Base-by-base conservation (phyloP, 2,329 filamentous ascomycete species). In the Diaporthe longicolla region DNA sequence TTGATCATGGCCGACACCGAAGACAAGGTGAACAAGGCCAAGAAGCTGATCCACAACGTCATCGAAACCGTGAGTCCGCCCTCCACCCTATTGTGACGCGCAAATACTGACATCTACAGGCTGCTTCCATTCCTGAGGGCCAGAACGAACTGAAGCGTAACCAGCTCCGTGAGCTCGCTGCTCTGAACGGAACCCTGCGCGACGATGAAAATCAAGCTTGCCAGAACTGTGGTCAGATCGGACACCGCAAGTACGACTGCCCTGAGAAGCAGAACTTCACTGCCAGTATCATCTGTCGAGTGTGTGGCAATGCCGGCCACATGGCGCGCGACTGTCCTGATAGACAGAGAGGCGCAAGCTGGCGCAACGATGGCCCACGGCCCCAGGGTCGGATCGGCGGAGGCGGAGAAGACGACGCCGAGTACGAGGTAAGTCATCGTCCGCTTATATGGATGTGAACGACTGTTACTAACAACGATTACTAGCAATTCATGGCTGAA, bases 1-100 rank as follows among this genome's bases (percentile, higher is more conserved):
- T 88, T 99, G 83, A 98, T 99, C 87, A 99, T 99, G 97, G 97
- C 97, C 81, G 97, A 99, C 82, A 98, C 96, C 50, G 97, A 99
- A 87, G 97, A 99, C 77, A 99, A 99, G 87, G 95, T 99, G 83
- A 97, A 97, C 88, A 99, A 98, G 86, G 97, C 97, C 78, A 99
- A 98, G 89, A 95, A 97, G 85, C 86, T 98, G 76, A 98, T 99
- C 77, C 96, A 99, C 85, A 98, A 98, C 78, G 94, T 99, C 81
- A 98, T 99, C 82, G 97, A 99, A 85, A 99, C 97, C 75, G 96
- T 97, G 89, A 87, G 93, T 90, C 7, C 21, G 45, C 45, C 37
- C n/a, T 63, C 21, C 26, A 32, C 9, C 48, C 13, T 24, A 48
- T 15, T 45, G 43, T 21, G 24, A 7, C 52, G 50, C 13, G 19